Evolutionary conservation across 768 basidiomycete species (phyloP), one percentile per base, ranked within the genome.

Genomic region (Suillus tomentosus): DNA sequence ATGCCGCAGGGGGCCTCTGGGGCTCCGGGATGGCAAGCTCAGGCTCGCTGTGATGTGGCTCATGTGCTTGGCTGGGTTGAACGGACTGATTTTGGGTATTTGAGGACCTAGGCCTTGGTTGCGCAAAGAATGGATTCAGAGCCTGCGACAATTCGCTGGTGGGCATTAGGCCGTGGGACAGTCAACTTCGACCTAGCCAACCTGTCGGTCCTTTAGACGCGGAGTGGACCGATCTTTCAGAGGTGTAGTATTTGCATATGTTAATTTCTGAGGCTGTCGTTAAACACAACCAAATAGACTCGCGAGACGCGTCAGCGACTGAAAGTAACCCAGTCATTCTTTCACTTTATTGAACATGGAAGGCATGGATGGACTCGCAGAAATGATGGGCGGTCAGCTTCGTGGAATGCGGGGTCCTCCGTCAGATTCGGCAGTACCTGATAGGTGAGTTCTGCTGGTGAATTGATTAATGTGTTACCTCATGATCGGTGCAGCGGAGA

Each of bases 61-160:
- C 73, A 75, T 83, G 79, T 31, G 77, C 78, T 51, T 79, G 80
- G 17, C 71, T 71, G 34, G 71, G 71, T 7, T 73, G 72, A 45
- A 72, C 68, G 3, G 72, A 68, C 50, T 78, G 70, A 66, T 10
- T 76, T 63, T 56, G 76, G 36, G 55, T 64, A 10, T 69, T 67
- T 0, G 70, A 64, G 3, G 71, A 64, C 48, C 80, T 73, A 22
- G 74, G 67, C 65, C 82, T 77, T 19, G 78, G 69, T 60, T 84
- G 83, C 42, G 79, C 80, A 63, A 84, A 80, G 71, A 86, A 79
- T 13, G 90, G 90, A 73, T 92, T 92, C 69, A 92, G 86, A 6
- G 91, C 91, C 72, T 92, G 86, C 10, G 87, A 88, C 63, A 92
- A 85, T 75, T 92, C 89, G 79, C 89, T 92, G 65, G 85, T 82